Percentiles rank a stretch among this genome's conserved stretches.
Evolutionary conservation across 495 filamentous ascomycete species (phyloP).

Genomic region (Bryoglossum gracile): DNA sequence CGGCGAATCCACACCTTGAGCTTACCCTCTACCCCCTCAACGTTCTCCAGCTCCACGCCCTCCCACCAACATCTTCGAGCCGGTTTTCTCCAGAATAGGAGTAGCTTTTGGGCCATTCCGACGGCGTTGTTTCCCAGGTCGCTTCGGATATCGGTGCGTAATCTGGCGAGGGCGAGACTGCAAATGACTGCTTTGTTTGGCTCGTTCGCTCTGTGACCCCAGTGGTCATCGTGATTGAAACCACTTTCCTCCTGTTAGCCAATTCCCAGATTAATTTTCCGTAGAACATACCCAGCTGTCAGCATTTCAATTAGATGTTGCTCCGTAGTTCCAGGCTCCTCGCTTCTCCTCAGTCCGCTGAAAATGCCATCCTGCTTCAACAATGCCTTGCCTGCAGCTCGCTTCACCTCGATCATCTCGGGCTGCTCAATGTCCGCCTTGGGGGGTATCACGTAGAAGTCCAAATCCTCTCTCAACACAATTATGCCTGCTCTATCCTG

Average conservation of each 20-base stretch:
- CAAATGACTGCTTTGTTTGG: constrained; percentile 98
- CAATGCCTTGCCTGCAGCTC: constrained; percentile 79
- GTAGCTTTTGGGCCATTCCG: constrained; percentile 96
- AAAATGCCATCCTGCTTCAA: constrained; percentile 94
- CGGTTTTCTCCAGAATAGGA: constrained; percentile 97
- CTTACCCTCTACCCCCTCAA: constrained; percentile 86
- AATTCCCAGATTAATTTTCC: neutral
- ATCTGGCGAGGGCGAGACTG: constrained; percentile 83
- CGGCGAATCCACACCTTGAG: constrained; percentile 97
- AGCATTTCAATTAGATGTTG: constrained; percentile 99
- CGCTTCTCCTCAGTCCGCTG: constrained; percentile 85
- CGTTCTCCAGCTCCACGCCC: constrained; percentile 81
- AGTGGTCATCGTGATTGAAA: constrained; percentile 89
- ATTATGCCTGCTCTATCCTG: constrained; percentile 84
- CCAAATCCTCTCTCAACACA: constrained; percentile 89
- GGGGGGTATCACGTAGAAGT: constrained; percentile 97
- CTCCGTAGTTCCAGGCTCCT: constrained; percentile 92
- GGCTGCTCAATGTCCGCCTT: constrained; percentile 70
- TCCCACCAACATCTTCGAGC: constrained; percentile 99
- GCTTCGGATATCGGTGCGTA: constrained; percentile 84
- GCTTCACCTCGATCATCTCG: constrained; percentile 96
- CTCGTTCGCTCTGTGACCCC: constrained; percentile 93
- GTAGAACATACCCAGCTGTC: constrained; percentile 75
- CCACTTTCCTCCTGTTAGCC: constrained; percentile 49
- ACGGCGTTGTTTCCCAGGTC: constrained; percentile 72